A percentile compares a stretch with the other conserved stretches of the same genome.
These are phyloP conservation scores for Kingdonia uniflora DNA, from an alignment of 164 flowering plant genomes.

Conservation along the genomic window DNA sequence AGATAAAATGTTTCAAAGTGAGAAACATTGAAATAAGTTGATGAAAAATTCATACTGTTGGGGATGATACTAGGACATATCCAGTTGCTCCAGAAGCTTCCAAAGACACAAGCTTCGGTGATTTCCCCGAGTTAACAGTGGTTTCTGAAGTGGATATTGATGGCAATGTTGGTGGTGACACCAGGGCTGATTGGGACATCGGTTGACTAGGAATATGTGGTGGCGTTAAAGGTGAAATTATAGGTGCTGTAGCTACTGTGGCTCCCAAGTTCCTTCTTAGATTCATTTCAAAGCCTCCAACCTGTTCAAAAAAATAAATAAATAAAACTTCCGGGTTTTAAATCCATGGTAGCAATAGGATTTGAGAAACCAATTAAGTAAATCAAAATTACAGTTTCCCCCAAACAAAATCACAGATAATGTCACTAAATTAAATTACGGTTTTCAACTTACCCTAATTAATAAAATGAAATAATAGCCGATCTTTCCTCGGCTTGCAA, in stretches of 20 bases:
- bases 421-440: no score
- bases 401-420: no score
- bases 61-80: constrained; percentile 66
- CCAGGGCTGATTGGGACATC: constrained; percentile 38
- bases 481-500: not conserved
- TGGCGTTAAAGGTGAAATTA: constrained; percentile 32
- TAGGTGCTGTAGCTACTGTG: constrained; percentile 25
- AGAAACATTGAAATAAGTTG: not conserved
- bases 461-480: no score
- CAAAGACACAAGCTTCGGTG: constrained; percentile 56
- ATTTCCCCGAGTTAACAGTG: constrained; percentile 32
- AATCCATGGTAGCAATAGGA: no score
- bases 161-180: constrained; percentile 28
- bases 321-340: not conserved
- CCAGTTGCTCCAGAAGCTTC: constrained; percentile 68
- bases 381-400: no score
- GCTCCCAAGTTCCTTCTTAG: constrained; percentile 60
- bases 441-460: no score
- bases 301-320: constrained; percentile 24
- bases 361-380: no score
- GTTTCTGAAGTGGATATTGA: constrained; percentile 35
- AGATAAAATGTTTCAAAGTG: not conserved
- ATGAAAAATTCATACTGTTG: constrained; percentile 44
- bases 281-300: constrained; percentile 91
- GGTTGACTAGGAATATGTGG: constrained; percentile 63